Conservation (phyloP, 805 yeast species). For the Scheffersomyces amazonensis region DNA sequence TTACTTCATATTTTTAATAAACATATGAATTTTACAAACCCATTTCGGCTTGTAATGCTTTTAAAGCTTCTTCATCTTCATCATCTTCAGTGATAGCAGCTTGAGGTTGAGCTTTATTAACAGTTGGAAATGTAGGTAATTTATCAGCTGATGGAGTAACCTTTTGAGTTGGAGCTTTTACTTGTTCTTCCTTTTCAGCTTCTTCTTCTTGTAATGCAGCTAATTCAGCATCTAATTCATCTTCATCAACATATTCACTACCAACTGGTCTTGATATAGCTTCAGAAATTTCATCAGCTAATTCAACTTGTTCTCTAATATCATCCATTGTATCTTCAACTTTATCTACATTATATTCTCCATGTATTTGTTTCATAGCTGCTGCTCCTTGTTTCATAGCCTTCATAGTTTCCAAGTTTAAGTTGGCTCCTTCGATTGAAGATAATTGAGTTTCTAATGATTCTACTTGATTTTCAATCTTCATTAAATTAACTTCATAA, state of each 20-base stretch:
- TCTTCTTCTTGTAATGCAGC: slow-evolving; percentile 85
- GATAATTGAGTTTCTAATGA: slow-evolving; percentile 85
- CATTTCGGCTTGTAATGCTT: slow-evolving; percentile 83
- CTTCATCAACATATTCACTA: slow-evolving; percentile 77
- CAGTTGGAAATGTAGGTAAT: slow-evolving; percentile 46
- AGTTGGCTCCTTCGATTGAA: slow-evolving; percentile 91
- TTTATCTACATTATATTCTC: slow-evolving; percentile 91
- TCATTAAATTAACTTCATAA: slow-evolving; percentile 70
- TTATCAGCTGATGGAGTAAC: slow-evolving; percentile 18
- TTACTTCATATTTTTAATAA: no score
- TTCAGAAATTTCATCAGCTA: slow-evolving; percentile 92
- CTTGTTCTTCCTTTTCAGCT: slow-evolving; percentile 37
- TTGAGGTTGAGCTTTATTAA: slow-evolving; percentile 40
- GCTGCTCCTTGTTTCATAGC: slow-evolving; percentile 97
- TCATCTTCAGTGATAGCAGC: slow-evolving; percentile 51
- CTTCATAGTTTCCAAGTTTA: slow-evolving; percentile 97
- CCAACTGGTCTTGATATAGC: slow-evolving; percentile 95
- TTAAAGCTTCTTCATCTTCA: slow-evolving; percentile 80
- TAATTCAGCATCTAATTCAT: slow-evolving; percentile 92
- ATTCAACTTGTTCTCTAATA: slow-evolving; percentile 92
- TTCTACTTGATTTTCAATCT: slow-evolving; percentile 83
- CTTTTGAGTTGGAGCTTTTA: slow-evolving; percentile 10
- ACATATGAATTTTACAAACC: slow-evolving; percentile 61
- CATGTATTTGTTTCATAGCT: slow-evolving; percentile 96
- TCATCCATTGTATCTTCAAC: slow-evolving; percentile 98